Evolutionary conservation across 2,329 filamentous ascomycete species (phyloP), one percentile per base, ranked within the genome.

Genomic region (Daldinia eschscholtzii): DNA sequence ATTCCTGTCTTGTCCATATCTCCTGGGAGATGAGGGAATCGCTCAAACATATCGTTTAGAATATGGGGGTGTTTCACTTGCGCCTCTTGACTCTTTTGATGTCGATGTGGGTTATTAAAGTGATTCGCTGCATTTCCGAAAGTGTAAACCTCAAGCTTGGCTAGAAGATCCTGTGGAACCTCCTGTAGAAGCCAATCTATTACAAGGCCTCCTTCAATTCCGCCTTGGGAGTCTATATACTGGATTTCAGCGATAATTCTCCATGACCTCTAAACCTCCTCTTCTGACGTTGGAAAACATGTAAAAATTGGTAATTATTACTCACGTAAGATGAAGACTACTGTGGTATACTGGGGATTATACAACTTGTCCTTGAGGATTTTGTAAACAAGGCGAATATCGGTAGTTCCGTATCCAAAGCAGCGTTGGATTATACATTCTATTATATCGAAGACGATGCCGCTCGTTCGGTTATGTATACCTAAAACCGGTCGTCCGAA

Each of bases 161-260:
- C 50, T 9, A 55, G 50, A 20, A 55, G 50, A 55, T 55, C 50
- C 18, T 55, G 50, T 1, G 50, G 50, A 26, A 55, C 30, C n/a
- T 55, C 50, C 30, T 55, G 50, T 55, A 55, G 18, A 37, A 55
- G 50, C 50, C 50, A 55, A 20, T 55, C 50, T 55, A 55, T 37
- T 37, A 55, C 50, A 23, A 55, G 50, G 0, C 50, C 50, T 2
- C 50, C 50, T 37, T 55, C 50, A 28, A 55, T 55, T 0, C 50
- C 50, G 9, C 50, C 50, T 23, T 55, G 50, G 1, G 50, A 55
- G 20, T 55, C 50, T 55, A 15, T 13, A 2, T 6, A 12, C 37
- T 13, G 0, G 12, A 10, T 23, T 7, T 55, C 9, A 55, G 30
- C 1, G 23, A 37, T 13, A 6, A 7, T 20, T 23, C 18, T 4